A percentile compares a stretch with the other conserved stretches of the same genome.
Conservation (phyloP, 2,329 filamentous ascomycete species). For the Penicillium freii region DNA sequence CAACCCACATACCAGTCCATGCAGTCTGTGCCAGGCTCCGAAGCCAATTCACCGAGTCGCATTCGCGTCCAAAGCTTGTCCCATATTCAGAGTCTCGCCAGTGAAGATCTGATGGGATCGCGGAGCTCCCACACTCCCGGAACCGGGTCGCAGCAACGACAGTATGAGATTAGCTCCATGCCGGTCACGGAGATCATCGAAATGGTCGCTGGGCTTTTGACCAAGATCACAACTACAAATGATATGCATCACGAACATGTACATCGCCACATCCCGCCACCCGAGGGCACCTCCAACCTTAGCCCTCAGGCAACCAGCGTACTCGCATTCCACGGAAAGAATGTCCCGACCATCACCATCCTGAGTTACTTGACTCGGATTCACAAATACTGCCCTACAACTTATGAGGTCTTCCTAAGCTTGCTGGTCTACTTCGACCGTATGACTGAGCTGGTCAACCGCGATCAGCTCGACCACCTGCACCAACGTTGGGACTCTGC, state of each 20-base stretch:
- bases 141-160: conserved; percentile 53
- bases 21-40: conserved; percentile 43
- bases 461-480: conserved; percentile 67
- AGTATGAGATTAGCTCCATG: conserved; percentile 97
- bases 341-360: conserved; percentile 95
- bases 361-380: conserved; percentile 93
- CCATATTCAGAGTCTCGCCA: conserved; percentile 86
- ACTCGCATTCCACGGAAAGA: conserved; percentile 95
- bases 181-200: conserved; percentile 96
- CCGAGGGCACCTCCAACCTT: conserved; percentile 58
- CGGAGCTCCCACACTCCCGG: conserved; percentile 45
- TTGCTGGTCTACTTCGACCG: conserved; percentile 96
- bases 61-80: conserved; percentile 85
- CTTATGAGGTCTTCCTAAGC: conserved; percentile 95
- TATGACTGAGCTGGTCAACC: conserved; percentile 96
- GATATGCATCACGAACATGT: conserved; percentile 90
- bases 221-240: conserved; percentile 96
- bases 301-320: conserved; percentile 69
- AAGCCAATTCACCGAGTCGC: conserved; percentile 52
- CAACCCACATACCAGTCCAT: conserved; percentile 47
- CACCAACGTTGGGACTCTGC: conserved; percentile 26
- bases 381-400: conserved; percentile 98
- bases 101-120: conserved; percentile 67
- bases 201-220: conserved; percentile 94
- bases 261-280: conserved; percentile 68